phyloP scores from a whole-genome alignment of 1,139 yeast species.

The Candida sp. region DNA sequence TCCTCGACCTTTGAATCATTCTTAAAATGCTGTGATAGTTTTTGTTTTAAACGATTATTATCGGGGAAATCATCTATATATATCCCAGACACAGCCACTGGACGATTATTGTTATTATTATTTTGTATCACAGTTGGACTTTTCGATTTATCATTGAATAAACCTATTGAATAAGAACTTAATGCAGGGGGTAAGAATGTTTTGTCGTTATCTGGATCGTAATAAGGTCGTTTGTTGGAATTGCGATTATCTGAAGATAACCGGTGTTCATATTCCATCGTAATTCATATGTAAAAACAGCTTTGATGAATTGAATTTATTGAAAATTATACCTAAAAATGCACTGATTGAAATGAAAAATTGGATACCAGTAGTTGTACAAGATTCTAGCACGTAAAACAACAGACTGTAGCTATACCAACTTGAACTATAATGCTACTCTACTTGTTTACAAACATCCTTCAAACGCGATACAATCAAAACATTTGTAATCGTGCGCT shows the following conservation, averaged over 20 bases:
- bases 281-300: background rate
- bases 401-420: background rate
- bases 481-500: background rate
- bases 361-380: background rate
- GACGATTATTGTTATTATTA: background rate
- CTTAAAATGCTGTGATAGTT: conserved; percentile 2
- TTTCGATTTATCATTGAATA: conserved; percentile 21
- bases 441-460: background rate
- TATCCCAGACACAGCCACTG: conserved; percentile 24
- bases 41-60: conserved; percentile 8
- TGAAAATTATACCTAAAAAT: background rate
- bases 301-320: background rate
- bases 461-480: background rate
- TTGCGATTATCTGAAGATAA: background rate
- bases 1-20: background rate
- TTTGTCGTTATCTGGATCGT: conserved; percentile 43
- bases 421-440: background rate
- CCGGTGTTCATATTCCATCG: background rate
- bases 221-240: conserved; percentile 6
- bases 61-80: conserved; percentile 34
- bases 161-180: conserved; percentile 51
- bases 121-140: background rate
- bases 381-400: too few species aligned
- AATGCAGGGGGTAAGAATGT: conserved; percentile 63
- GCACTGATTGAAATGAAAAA: too few species aligned